phyloP scores from a whole-genome alignment of 2,329 filamentous ascomycete genomes.

The Dactylellina sp. region DNA sequence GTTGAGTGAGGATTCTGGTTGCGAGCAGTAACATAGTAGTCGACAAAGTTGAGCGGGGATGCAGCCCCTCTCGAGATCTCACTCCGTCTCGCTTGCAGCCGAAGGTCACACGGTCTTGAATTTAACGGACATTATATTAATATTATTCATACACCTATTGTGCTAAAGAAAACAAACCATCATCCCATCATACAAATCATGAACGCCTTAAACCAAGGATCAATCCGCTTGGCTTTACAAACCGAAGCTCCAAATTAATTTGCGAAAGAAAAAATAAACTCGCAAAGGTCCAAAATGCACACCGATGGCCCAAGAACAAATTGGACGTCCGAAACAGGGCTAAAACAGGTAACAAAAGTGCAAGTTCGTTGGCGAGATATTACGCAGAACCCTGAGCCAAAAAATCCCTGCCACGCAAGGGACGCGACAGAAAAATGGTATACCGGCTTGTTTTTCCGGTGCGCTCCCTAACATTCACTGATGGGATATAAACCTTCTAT shows the following conservation, averaged over 20 bases:
- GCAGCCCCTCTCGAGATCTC: no score
- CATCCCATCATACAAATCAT: conserved; percentile 5
- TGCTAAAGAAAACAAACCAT: conserved; percentile 23
- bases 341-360: conserved; percentile 32
- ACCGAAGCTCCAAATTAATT: background rate
- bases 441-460: no score
- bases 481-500: conserved; percentile 3
- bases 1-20: background rate
- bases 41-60: no score
- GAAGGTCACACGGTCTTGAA: no score
- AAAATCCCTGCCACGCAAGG: conserved; percentile 27
- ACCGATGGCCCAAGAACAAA: conserved; percentile 24
- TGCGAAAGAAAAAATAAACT: background rate
- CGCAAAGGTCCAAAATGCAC: conserved; percentile 19
- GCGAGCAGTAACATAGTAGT: no score
- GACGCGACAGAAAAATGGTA: no score
- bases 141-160: no score
- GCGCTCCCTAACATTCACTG: background rate
- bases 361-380: conserved; percentile 39
- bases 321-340: conserved; percentile 1
- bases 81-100: no score
- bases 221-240: conserved; percentile 3
- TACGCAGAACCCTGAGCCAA: conserved; percentile 37
- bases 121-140: no score
- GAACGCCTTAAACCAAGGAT: conserved; percentile 8